Evolutionary conservation across 176 grass and related monocot genomes (phyloP).

Genomic region (Chloris gayana): DNA sequence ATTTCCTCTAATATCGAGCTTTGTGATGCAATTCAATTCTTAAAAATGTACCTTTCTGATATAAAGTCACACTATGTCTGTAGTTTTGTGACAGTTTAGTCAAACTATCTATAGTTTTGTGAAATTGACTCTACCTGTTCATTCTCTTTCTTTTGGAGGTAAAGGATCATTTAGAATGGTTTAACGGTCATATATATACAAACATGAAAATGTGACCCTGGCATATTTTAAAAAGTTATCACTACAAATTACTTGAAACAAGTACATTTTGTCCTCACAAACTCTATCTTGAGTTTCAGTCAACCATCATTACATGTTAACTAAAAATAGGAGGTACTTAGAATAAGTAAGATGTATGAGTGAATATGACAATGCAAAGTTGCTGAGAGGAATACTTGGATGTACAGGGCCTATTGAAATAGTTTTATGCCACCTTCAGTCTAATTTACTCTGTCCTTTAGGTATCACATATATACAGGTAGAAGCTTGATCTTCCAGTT

Average conservation of each 20-base stretch:
- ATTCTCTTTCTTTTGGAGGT: not conserved
- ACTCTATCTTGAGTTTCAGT: not conserved
- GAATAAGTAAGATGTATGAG: slow-evolving; percentile 4
- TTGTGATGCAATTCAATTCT: not conserved
- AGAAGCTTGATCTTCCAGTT: not conserved
- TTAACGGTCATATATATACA: slow-evolving; percentile 18
- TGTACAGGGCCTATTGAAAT: not conserved
- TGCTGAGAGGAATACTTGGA: slow-evolving; percentile 22
- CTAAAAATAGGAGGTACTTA: slow-evolving; percentile 6
- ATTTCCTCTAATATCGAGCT: not conserved
- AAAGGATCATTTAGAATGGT: not conserved
- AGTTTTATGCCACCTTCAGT: slow-evolving; percentile 5
- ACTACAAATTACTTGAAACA: slow-evolving; percentile 5
- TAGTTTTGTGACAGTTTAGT: too few relatives aligned
- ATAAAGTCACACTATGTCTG: not conserved
- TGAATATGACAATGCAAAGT: slow-evolving; percentile 1
- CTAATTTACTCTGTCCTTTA: not conserved
- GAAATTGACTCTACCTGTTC: not conserved
- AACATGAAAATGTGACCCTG: not conserved
- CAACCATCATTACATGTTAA: slow-evolving; percentile 3
- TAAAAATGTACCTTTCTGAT: not conserved
- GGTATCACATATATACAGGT: slow-evolving; percentile 4
- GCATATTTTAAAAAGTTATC: not conserved
- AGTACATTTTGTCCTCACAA: slow-evolving; percentile 2
- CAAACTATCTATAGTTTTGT: not conserved